These are phyloP conservation scores for Akebia trifoliata DNA, from an alignment of 164 flowering plant genomes.

Conservation along the genomic window DNA sequence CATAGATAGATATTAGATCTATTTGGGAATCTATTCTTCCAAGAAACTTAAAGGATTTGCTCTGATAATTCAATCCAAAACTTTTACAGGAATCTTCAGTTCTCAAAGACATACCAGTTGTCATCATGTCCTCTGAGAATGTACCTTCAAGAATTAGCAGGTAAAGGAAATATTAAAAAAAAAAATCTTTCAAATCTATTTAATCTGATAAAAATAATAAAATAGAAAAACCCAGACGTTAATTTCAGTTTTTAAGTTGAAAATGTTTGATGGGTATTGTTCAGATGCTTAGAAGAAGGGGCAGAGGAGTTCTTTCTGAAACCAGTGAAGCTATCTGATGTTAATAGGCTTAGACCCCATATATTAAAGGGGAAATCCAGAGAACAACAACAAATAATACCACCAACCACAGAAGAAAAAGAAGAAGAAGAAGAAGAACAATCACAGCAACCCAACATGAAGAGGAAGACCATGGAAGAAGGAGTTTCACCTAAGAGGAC, in stretches of 20 bases:
- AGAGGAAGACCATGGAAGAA: constrained; percentile 55
- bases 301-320: constrained; percentile 85
- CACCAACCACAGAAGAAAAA: neutral
- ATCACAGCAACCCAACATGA: constrained; percentile 22
- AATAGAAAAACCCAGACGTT: neutral
- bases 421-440: neutral
- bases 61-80: neutral
- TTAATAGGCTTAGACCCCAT: constrained; percentile 63
- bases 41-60: neutral
- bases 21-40: constrained; percentile 3
- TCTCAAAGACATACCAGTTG: constrained; percentile 80
- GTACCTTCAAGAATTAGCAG: constrained; percentile 83
- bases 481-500: constrained; percentile 46
- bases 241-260: neutral
- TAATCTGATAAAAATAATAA: neutral
- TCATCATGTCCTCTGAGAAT: constrained; percentile 95
- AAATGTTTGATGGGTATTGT: constrained; percentile 11
- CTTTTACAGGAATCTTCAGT: constrained; percentile 66
- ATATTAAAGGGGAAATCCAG: constrained; percentile 44
- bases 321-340: constrained; percentile 62
- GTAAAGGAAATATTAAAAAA: constrained; percentile 25
- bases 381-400: constrained; percentile 13
- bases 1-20: neutral
- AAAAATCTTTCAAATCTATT: neutral
- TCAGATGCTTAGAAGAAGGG: constrained; percentile 91